Percentiles rank a stretch among this genome's conserved stretches.
Evolutionary conservation across 1,139 yeast genomes (phyloP).

Genomic region (Lodderomyces jiufengensis): DNA sequence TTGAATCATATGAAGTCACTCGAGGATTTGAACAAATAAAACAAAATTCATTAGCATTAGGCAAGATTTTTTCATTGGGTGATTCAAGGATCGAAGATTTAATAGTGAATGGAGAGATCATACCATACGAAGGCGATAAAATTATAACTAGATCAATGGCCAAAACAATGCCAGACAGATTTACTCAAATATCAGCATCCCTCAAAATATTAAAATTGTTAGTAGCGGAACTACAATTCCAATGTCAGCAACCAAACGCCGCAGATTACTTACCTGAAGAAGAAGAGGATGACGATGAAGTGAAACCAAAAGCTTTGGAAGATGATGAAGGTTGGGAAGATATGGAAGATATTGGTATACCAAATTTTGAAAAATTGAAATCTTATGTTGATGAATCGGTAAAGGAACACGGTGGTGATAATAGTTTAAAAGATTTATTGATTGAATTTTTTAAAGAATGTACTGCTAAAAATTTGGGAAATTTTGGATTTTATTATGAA

Average conservation of each 20-base stretch:
- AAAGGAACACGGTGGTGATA: conserved; percentile 36
- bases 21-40: conserved; percentile 75
- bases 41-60: conserved; percentile 69
- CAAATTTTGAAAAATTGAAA: conserved; percentile 56
- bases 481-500: conserved; percentile 54
- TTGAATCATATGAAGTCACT: conserved; percentile 73
- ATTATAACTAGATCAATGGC: conserved; percentile 87
- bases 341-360: conserved; percentile 60
- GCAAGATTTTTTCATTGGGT: conserved; percentile 55
- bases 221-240: conserved; percentile 64
- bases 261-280: conserved; percentile 32
- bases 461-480: conserved; percentile 49
- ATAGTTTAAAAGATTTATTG: conserved; percentile 45
- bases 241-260: conserved; percentile 45
- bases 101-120: conserved; percentile 72
- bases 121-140: conserved; percentile 56
- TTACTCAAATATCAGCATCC: conserved; percentile 64
- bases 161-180: conserved; percentile 58
- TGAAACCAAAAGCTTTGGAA: conserved; percentile 17
- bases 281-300: conserved; percentile 21
- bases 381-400: conserved; percentile 45
- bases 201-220: conserved; percentile 71
- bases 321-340: conserved; percentile 81
- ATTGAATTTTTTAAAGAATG: conserved; percentile 63
- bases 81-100: conserved; percentile 52